Percentiles rank a stretch among this genome's conserved stretches.
Evolutionary conservation across 108 stramenopile species (phyloP).

Genomic region (Skeletonema tropicum): DNA sequence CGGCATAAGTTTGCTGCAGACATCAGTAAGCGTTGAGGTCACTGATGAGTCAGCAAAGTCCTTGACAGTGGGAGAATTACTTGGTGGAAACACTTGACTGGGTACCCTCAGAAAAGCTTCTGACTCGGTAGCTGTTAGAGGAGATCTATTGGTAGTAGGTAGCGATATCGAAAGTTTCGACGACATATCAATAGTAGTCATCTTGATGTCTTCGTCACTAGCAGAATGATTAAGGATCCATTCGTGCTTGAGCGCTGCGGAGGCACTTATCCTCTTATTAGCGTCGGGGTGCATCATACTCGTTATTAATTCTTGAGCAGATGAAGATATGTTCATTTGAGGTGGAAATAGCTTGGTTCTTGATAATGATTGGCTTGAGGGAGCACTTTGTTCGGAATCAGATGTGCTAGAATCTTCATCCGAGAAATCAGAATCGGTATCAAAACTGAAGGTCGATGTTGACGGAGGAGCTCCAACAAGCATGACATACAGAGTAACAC

Average conservation of each 20-base stretch:
- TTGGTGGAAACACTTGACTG: slow-evolving; percentile 28
- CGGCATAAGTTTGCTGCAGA: slow-evolving; percentile 46
- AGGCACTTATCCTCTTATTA: slow-evolving; percentile 61
- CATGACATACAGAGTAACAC: slow-evolving; percentile 96
- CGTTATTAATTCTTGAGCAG: slow-evolving; percentile 77
- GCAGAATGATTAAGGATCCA: slow-evolving; percentile 62
- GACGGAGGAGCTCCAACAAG: slow-evolving; percentile 94
- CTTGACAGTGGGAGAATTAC: slow-evolving; percentile 34
- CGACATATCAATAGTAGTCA: background rate
- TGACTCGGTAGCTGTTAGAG: slow-evolving; percentile 16
- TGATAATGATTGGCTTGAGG: slow-evolving; percentile 18
- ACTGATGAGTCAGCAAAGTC: slow-evolving; percentile 6
- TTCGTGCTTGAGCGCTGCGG: slow-evolving; percentile 59
- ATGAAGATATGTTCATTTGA: slow-evolving; percentile 72
- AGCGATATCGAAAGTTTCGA: slow-evolving; percentile 4
- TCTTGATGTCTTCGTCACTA: slow-evolving; percentile 7
- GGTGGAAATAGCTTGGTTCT: slow-evolving; percentile 52
- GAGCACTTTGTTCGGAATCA: slow-evolving; percentile 35
- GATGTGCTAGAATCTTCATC: slow-evolving; percentile 41
- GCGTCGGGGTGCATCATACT: slow-evolving; percentile 75
- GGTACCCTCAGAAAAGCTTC: slow-evolving; percentile 26
- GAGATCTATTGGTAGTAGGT: background rate
- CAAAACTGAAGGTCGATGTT: slow-evolving; percentile 39
- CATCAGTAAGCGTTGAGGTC: slow-evolving; percentile 40
- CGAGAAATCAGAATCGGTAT: slow-evolving; percentile 19